A percentile compares a stretch with the other conserved stretches of the same genome.
These are phyloP conservation scores for Dictyostelium purpureum DNA, from an alignment of 78 protist genomes.

Conservation along the genomic window DNA sequence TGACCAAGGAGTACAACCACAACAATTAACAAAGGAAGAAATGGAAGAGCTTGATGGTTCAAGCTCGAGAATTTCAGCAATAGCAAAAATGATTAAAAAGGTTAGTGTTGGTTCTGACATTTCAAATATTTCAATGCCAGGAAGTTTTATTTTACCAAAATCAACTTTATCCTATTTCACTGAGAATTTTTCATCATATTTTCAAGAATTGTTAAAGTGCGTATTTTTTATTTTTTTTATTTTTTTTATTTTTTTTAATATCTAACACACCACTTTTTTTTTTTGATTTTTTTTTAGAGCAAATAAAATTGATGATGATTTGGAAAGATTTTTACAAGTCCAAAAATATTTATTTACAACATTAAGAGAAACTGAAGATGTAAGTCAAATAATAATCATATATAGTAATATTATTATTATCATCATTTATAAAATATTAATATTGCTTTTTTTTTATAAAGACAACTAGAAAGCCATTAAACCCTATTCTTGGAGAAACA, in stretches of 20 bases:
- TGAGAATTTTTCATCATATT: slow-evolving; percentile 12
- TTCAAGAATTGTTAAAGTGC: slow-evolving; percentile 35
- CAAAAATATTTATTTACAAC: not conserved
- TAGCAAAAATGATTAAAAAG: slow-evolving; percentile 11
- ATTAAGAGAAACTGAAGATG: slow-evolving; percentile 16
- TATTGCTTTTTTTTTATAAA: not conserved
- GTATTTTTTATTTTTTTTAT: not conserved
- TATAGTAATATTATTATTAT: not conserved
- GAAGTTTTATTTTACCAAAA: slow-evolving; percentile 27
- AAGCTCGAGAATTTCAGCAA: slow-evolving; percentile 3
- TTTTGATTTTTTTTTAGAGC: not conserved
- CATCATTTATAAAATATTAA: not conserved
- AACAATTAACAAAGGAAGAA: not conserved
- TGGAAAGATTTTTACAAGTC: slow-evolving; percentile 50
- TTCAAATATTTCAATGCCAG: slow-evolving; percentile 15
- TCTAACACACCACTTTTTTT: too few species aligned
- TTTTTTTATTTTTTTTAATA: not conserved
- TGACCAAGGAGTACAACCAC: not conserved
- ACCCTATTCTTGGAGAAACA: slow-evolving; percentile 64
- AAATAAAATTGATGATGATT: slow-evolving; percentile 35
- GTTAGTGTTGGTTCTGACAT: slow-evolving; percentile 20
- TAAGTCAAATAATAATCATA: too few species aligned
- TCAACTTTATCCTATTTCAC: slow-evolving; percentile 35
- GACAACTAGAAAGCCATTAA: slow-evolving; percentile 66
- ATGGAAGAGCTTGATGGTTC: slow-evolving; percentile 1